Conservation (phyloP, 495 filamentous ascomycete genomes). For the Annulohypoxylon stygium region DNA sequence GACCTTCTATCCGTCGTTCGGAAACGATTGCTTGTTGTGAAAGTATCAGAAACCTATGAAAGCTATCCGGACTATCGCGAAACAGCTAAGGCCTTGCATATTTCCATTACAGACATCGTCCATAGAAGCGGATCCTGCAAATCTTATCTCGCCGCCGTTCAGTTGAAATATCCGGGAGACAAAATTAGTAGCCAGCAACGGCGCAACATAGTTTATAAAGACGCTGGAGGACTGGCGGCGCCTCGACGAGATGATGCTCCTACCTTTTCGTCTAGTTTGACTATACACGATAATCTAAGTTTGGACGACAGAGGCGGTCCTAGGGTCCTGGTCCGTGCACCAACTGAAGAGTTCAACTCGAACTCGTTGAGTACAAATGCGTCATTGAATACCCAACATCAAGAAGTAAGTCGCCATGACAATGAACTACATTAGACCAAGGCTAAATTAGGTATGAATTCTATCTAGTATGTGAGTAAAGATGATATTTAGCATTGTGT, state of each 20-base stretch:
- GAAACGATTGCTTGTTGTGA: background rate
- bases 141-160: background rate
- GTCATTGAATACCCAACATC: background rate
- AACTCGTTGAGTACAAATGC: background rate
- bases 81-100: background rate
- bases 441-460: background rate
- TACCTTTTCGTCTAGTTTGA: background rate
- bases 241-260: background rate
- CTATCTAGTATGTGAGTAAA: background rate
- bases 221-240: background rate
- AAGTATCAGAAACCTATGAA: background rate
- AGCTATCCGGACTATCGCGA: background rate
- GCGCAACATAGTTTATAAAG: background rate
- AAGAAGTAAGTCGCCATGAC: background rate
- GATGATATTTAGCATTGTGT: background rate
- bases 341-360: background rate
- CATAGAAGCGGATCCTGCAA: background rate
- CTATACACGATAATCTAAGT: background rate
- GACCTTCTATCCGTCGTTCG: background rate
- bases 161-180: background rate
- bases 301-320: background rate
- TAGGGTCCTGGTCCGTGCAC: constrained; percentile 2
- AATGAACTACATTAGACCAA: background rate
- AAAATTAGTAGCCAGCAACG: background rate
- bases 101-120: background rate